Conservation (phyloP, 1,139 yeast species). For the Kazachstania sp. region DNA sequence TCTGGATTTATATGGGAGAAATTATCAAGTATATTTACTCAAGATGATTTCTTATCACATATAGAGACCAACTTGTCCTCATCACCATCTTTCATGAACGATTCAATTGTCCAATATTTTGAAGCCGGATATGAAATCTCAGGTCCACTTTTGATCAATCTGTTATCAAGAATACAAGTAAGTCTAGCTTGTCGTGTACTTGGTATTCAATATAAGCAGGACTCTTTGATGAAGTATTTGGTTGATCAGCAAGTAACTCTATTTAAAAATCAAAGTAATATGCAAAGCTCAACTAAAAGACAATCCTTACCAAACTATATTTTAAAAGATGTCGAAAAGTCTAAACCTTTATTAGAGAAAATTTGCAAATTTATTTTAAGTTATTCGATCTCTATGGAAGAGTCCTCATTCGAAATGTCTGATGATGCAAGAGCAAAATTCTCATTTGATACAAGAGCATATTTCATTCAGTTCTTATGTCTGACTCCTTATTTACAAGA, state of each 20-base stretch:
- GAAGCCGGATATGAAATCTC: conserved; percentile 26
- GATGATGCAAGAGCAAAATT: conserved; percentile 22
- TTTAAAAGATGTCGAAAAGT: neutral
- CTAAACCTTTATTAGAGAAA: conserved; percentile 8
- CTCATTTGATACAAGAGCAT: conserved; percentile 19
- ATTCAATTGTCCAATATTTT: conserved; percentile 25
- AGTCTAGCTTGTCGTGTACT: conserved; percentile 13
- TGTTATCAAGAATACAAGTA: conserved; percentile 21
- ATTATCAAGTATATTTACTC: conserved; percentile 14
- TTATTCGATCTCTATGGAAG: conserved; percentile 6
- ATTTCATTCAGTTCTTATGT: conserved; percentile 20
- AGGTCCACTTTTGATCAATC: conserved; percentile 18
- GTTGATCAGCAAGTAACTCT: conserved; percentile 15
- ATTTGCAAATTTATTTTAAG: conserved; percentile 15
- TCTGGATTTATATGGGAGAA: conserved; percentile 17
- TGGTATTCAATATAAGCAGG: conserved; percentile 7
- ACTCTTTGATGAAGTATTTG: conserved; percentile 13
- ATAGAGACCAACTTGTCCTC: conserved; percentile 17
- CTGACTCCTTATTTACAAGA: conserved; percentile 16
- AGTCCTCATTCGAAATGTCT: conserved; percentile 17
- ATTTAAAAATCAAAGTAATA: conserved; percentile 8
- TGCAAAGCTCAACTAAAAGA: neutral
- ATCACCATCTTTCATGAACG: conserved; percentile 22
- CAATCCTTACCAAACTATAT: neutral
- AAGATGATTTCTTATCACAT: conserved; percentile 16